Evolutionary conservation across 257 asterid species (phyloP).

Genomic region (Solanum lycopersicoides): DNA sequence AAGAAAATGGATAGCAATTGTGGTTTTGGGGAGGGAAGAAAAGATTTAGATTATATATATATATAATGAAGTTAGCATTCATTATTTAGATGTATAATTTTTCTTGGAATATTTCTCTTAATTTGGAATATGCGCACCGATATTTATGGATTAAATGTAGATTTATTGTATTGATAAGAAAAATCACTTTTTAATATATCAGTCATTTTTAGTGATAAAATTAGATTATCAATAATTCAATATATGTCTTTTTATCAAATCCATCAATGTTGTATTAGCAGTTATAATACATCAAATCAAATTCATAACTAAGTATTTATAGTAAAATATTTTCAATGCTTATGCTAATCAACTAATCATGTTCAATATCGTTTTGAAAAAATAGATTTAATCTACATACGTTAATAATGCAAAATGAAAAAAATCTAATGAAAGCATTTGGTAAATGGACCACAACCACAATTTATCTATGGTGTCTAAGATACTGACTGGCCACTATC

Average conservation of each 20-base stretch:
- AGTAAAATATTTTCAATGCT: background rate
- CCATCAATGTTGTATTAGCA: background rate
- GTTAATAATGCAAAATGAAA: background rate
- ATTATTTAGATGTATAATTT: background rate
- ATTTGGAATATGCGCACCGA: background rate
- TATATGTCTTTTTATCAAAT: background rate
- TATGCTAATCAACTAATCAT: background rate
- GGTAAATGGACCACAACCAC: no score
- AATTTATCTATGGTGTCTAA: no score
- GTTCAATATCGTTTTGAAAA: background rate
- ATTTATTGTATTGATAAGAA: no score
- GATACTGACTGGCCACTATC: no score
- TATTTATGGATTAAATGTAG: background rate
- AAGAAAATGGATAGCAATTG: background rate
- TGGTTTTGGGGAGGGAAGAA: background rate
- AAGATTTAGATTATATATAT: background rate
- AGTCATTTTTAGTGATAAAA: background rate
- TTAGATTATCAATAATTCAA: background rate
- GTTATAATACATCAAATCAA: background rate
- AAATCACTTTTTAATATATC: no score
- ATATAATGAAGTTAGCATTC: no score
- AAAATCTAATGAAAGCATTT: no score
- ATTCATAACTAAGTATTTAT: background rate
- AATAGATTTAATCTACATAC: background rate
- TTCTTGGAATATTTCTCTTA: background rate